Conservation (phyloP, 1,284 basidiomycete species). For the Gastroboletus turbinatus region DNA sequence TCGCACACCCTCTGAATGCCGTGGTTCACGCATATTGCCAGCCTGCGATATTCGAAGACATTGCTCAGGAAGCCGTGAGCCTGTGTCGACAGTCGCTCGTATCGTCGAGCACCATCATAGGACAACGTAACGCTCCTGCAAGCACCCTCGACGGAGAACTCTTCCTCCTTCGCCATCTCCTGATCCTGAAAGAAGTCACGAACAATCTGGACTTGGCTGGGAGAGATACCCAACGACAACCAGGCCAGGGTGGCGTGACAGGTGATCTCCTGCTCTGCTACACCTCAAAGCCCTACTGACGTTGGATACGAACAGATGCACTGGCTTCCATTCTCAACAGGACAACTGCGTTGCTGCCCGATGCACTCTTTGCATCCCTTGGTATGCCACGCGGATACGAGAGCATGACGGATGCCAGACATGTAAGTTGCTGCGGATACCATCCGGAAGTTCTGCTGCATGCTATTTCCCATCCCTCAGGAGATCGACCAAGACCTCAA, state of each 20-base stretch:
- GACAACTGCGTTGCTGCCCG: conserved; percentile 71
- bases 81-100: conserved; percentile 80
- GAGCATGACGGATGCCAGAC: conserved; percentile 59
- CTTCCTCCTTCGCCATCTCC: conserved; percentile 86
- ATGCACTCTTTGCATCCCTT: conserved; percentile 64
- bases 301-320: conserved; percentile 51
- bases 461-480: conserved; percentile 37
- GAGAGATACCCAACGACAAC: conserved; percentile 36
- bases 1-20: background rate
- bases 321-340: conserved; percentile 70
- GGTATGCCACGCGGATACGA: conserved; percentile 58
- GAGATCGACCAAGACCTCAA: conserved; percentile 85
- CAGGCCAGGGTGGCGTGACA: conserved; percentile 50
- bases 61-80: conserved; percentile 86
- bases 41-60: conserved; percentile 91
- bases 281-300: conserved; percentile 3
- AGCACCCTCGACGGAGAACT: conserved; percentile 69
- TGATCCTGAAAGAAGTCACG: conserved; percentile 88
- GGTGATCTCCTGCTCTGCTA: conserved; percentile 36
- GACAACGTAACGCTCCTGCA: conserved; percentile 45
- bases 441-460: background rate
- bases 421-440: conserved; percentile 47
- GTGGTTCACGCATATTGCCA: conserved; percentile 32
- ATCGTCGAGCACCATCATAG: conserved; percentile 64
- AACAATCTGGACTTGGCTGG: conserved; percentile 69